Percentiles rank a stretch among this genome's conserved stretches.
Conservation (phyloP, 768 basidiomycete species). For the Lactarius quietus region DNA sequence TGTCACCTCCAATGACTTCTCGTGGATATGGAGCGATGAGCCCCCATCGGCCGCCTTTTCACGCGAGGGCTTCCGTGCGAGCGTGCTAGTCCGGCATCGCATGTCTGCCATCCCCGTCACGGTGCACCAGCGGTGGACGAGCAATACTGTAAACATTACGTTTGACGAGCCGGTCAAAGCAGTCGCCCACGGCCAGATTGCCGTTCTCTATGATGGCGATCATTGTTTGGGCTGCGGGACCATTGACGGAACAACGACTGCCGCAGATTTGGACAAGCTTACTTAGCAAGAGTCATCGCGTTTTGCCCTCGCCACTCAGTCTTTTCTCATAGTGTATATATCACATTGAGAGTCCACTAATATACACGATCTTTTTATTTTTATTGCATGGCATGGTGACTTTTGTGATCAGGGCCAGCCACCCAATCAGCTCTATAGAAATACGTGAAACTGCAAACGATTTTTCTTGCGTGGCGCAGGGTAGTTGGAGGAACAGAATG, state of each 20-base stretch:
- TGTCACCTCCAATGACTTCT: constrained; percentile 46
- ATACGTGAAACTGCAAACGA: constrained; percentile 7
- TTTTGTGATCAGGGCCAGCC: constrained; percentile 6
- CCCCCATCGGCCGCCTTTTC: constrained; percentile 47
- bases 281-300: not conserved
- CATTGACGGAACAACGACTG: constrained; percentile 38
- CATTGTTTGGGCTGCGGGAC: constrained; percentile 85
- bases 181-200: constrained; percentile 78
- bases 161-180: constrained; percentile 62
- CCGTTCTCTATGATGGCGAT: constrained; percentile 64
- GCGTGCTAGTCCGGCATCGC: constrained; percentile 67
- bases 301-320: not conserved
- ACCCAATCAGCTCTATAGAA: constrained; percentile 1
- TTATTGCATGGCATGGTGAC: constrained; percentile 7
- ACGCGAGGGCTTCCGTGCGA: constrained; percentile 44
- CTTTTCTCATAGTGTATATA: not conserved
- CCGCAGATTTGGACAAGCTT: not conserved
- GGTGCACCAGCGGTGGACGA: constrained; percentile 8
- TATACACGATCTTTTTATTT: not conserved
- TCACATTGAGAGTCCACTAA: not conserved
- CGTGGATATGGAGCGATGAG: constrained; percentile 73
- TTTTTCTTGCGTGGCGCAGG: not conserved
- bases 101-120: constrained; percentile 45
- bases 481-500: not conserved
- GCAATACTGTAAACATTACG: constrained; percentile 39